Evolutionary conservation across 192 early-diverging fungal species (phyloP).

Genomic region (Thoreauomyces humboldtii): DNA sequence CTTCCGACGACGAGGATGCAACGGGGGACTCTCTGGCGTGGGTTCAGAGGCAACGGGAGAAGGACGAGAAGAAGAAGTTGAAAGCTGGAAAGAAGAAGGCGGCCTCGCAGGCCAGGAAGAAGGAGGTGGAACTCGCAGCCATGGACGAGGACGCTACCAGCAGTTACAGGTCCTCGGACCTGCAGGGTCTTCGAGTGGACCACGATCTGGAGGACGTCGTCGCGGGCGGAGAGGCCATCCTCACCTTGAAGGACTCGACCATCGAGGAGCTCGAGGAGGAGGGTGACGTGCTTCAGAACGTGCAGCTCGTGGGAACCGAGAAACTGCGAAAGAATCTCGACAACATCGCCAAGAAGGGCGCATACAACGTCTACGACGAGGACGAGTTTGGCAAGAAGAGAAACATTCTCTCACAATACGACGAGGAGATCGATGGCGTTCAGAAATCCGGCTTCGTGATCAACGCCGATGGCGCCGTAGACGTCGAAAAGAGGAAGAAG

Average conservation of each 20-base stretch:
- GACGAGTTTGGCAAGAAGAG: constrained; percentile 59
- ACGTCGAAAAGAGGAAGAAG: constrained; percentile 27
- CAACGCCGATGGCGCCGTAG: constrained; percentile 46
- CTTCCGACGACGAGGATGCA: constrained; percentile 54
- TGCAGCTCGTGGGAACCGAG: constrained; percentile 66
- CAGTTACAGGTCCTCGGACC: constrained; percentile 39
- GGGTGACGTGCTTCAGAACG: constrained; percentile 72
- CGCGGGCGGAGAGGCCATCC: constrained; percentile 70
- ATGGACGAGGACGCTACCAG: constrained; percentile 26
- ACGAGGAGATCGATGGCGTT: constrained; percentile 63
- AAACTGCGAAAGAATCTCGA: constrained; percentile 68
- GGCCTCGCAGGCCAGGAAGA: constrained; percentile 33
- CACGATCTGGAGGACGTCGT: constrained; percentile 69
- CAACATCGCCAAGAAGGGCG: constrained; percentile 64
- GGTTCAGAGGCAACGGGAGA: constrained; percentile 58
- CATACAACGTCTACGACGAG: constrained; percentile 74
- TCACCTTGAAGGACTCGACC: constrained; percentile 81
- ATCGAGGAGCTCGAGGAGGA: constrained; percentile 69
- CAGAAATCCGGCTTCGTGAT: constrained; percentile 52
- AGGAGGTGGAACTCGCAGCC: constrained; percentile 36
- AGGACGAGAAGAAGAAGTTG: constrained; percentile 44
- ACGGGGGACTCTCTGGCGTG: constrained; percentile 59
- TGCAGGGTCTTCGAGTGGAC: constrained; percentile 72
- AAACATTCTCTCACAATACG: constrained; percentile 72
- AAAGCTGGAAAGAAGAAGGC: constrained; percentile 46